Conservation (phyloP, 2,329 filamentous ascomycete species). For the Pestalotiopsis fici region DNA sequence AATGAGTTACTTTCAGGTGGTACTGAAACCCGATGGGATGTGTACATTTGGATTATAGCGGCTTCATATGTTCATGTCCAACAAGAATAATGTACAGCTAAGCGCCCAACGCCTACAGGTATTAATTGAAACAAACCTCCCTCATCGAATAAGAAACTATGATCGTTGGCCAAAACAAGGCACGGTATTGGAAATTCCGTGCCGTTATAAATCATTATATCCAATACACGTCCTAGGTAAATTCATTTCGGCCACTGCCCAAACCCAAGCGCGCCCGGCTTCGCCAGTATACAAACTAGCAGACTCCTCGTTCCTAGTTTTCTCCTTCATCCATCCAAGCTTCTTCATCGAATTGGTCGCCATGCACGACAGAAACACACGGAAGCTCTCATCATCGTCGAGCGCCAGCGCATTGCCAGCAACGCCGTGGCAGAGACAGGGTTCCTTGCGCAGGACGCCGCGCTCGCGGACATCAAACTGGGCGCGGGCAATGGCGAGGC, state of each 20-base stretch:
- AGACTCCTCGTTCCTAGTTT: conserved; percentile 10
- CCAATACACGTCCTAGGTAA: conserved; percentile 21
- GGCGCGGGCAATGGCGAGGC: conserved; percentile 50
- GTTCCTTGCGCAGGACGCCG: conserved; percentile 63
- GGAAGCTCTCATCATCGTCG: conserved; percentile 15
- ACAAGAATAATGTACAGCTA: not conserved
- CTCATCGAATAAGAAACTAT: not conserved
- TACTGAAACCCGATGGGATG: not conserved
- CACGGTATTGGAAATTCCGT: not conserved
- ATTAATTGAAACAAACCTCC: not conserved
- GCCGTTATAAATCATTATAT: conserved; percentile 26
- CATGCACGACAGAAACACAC: conserved; percentile 26
- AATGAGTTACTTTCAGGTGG: not conserved
- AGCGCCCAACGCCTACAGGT: not conserved
- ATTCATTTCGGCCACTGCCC: conserved; percentile 22
- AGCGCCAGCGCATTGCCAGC: conserved; percentile 59
- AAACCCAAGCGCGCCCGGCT: conserved; percentile 27
- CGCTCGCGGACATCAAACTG: conserved; percentile 55
- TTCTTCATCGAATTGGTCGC: conserved; percentile 15
- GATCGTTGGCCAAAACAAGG: no score
- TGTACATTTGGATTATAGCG: not conserved
- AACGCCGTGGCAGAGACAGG: conserved; percentile 67
- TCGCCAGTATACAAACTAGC: conserved; percentile 27
- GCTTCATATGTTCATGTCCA: not conserved
- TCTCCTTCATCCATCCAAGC: conserved; percentile 1